Evolutionary conservation across 345 rosid genomes (phyloP).

Genomic region (Laguncularia racemosa): DNA sequence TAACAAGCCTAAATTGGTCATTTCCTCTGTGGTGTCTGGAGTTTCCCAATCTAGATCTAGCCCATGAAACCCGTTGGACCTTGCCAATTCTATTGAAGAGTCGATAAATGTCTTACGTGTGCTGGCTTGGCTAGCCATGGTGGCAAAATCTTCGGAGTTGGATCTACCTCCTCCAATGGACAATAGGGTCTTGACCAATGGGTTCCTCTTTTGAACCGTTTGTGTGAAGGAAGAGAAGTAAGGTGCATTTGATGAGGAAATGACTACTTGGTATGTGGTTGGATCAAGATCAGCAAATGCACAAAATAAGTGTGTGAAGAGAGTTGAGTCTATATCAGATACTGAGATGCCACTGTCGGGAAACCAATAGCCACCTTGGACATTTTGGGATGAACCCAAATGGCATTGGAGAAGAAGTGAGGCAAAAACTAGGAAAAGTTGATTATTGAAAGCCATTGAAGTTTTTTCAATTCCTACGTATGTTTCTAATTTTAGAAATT

Average conservation of each 20-base stretch:
- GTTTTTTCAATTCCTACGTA: background rate
- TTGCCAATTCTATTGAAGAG: constrained; percentile 40
- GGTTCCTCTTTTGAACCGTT: constrained; percentile 42
- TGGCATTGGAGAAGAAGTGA: background rate
- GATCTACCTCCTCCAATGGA: constrained; percentile 55
- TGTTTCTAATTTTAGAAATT: background rate
- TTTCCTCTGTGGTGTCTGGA: constrained; percentile 28
- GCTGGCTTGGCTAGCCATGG: constrained; percentile 41
- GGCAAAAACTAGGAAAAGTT: background rate
- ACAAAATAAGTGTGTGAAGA: constrained; percentile 7
- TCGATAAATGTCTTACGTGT: constrained; percentile 47
- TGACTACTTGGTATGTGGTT: background rate
- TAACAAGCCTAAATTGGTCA: constrained; percentile 36
- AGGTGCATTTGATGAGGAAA: constrained; percentile 18
- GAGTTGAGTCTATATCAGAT: constrained; percentile 1
- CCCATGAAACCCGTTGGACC: constrained; percentile 47
- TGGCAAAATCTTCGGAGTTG: constrained; percentile 16
- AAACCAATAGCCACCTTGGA: constrained; percentile 4
- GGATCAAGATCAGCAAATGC: constrained; percentile 3
- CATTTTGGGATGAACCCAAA: background rate
- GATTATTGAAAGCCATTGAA: background rate
- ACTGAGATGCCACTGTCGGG: constrained; percentile 1
- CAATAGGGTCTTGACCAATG: constrained; percentile 39
- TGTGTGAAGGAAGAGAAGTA: constrained; percentile 47
- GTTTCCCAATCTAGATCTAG: constrained; percentile 64